A percentile compares a stretch with the other conserved stretches of the same genome.
These are phyloP conservation scores for Diaporthe capsici DNA, from an alignment of 2,329 filamentous ascomycete species.

Conservation along the genomic window DNA sequence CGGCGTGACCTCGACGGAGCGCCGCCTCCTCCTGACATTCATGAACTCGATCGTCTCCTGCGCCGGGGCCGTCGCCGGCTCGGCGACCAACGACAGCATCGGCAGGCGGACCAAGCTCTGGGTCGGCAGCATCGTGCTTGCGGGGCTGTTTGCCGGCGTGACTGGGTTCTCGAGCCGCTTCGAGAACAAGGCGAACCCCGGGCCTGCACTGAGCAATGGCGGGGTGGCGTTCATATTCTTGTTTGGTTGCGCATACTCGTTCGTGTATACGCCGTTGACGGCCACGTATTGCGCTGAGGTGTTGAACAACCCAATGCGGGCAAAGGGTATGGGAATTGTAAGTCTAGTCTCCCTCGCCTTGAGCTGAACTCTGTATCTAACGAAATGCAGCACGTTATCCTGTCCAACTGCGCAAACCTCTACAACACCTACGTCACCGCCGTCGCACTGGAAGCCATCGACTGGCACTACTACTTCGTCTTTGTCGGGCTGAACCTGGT, in stretches of 20 bases:
- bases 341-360: constrained; percentile 30
- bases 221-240: constrained; percentile 43
- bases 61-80: constrained; percentile 47
- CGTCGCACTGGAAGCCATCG: constrained; percentile 49
- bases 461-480: constrained; percentile 51
- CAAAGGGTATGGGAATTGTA: constrained; percentile 49
- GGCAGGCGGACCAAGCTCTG: constrained; percentile 46
- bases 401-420: constrained; percentile 50
- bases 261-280: constrained; percentile 42
- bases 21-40: constrained; percentile 35
- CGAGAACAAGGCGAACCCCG: constrained; percentile 38
- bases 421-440: constrained; percentile 52
- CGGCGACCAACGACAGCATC: constrained; percentile 50
- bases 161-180: constrained; percentile 45
- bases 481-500: constrained; percentile 51
- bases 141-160: constrained; percentile 40
- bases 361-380: constrained; percentile 12
- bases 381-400: constrained; percentile 43
- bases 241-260: constrained; percentile 41
- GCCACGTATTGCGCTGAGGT: constrained; percentile 43
- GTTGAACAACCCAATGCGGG: constrained; percentile 37
- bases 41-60: constrained; percentile 41
- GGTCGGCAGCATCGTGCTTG: constrained; percentile 41
- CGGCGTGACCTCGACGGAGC: constrained; percentile 41
- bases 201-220: constrained; percentile 35